phyloP scores from a whole-genome alignment of 768 basidiomycete genomes.

The Sporobolomyces pararoseus region DNA sequence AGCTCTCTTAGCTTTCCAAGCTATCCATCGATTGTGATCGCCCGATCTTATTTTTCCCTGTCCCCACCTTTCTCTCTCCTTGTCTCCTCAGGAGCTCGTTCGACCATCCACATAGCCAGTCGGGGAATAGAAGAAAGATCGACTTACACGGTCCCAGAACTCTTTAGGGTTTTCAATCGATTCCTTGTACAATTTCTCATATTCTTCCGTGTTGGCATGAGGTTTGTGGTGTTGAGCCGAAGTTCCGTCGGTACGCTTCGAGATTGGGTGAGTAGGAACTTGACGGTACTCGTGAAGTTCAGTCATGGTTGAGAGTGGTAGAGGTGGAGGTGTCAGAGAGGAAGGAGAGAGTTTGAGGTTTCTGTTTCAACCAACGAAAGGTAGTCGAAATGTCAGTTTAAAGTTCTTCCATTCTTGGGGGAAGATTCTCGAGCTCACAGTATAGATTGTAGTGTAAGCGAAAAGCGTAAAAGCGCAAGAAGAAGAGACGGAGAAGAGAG shows the following conservation, averaged over 20 bases:
- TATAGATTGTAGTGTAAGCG: no score
- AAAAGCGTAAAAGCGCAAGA: no score
- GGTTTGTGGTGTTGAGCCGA: constrained; percentile 23
- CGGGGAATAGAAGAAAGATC: not conserved
- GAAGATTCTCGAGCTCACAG: no score
- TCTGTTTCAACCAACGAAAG: no score
- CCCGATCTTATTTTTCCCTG: not conserved
- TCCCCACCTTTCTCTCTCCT: constrained; percentile 8
- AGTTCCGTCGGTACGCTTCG: constrained; percentile 23
- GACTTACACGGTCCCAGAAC: constrained; percentile 45
- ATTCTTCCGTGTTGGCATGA: constrained; percentile 39
- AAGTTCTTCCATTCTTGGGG: no score
- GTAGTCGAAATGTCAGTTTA: no score
- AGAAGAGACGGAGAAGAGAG: not conserved
- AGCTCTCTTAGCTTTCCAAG: no score
- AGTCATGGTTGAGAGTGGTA: not conserved
- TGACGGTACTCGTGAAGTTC: constrained; percentile 26
- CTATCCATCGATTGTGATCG: no score
- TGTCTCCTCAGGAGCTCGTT: not conserved
- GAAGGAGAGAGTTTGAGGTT: not conserved
- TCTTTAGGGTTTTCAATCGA: constrained; percentile 31
- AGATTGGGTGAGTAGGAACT: constrained; percentile 27
- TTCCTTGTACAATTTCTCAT: constrained; percentile 40
- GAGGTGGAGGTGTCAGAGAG: not conserved
- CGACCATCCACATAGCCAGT: not conserved